Percentiles rank a stretch among this genome's conserved stretches.
Evolutionary conservation across 148 eudicot genomes (phyloP).

Genomic region (Rhododendron vialii): DNA sequence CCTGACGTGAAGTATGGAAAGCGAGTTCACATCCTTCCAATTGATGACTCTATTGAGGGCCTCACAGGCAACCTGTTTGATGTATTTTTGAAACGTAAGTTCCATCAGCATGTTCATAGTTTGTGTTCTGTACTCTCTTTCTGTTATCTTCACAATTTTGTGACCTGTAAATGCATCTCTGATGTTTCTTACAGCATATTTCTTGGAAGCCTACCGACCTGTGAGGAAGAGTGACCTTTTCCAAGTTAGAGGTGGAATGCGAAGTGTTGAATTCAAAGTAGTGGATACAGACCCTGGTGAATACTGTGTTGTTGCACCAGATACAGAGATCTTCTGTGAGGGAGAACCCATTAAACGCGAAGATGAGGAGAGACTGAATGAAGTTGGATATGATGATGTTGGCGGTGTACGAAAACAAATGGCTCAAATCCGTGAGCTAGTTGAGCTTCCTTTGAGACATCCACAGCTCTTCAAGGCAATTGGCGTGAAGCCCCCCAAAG

Average conservation of each 20-base stretch:
- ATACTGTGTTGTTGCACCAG: constrained; percentile 4
- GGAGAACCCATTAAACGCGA: background rate
- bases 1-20: constrained; percentile 36
- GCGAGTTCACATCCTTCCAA: constrained; percentile 33
- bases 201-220: background rate
- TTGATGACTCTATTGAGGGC: constrained; percentile 36
- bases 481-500: background rate
- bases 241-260: constrained; percentile 2
- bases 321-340: background rate
- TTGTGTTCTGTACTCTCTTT: background rate
- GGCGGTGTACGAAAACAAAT: background rate
- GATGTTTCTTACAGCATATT: background rate
- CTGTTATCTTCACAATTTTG: background rate
- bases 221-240: constrained; percentile 2
- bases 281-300: constrained; percentile 1
- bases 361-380: constrained; percentile 3
- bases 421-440: constrained; percentile 2
- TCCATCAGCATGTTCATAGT: background rate
- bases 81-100: constrained; percentile 27
- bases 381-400: background rate
- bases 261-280: background rate
- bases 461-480: constrained; percentile 1
- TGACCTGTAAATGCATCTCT: background rate
- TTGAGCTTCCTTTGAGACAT: constrained; percentile 3
- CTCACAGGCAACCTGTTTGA: constrained; percentile 33